These are phyloP conservation scores for Sporothrix mexicana DNA, from an alignment of 2,329 filamentous ascomycete species.

Conservation along the genomic window DNA sequence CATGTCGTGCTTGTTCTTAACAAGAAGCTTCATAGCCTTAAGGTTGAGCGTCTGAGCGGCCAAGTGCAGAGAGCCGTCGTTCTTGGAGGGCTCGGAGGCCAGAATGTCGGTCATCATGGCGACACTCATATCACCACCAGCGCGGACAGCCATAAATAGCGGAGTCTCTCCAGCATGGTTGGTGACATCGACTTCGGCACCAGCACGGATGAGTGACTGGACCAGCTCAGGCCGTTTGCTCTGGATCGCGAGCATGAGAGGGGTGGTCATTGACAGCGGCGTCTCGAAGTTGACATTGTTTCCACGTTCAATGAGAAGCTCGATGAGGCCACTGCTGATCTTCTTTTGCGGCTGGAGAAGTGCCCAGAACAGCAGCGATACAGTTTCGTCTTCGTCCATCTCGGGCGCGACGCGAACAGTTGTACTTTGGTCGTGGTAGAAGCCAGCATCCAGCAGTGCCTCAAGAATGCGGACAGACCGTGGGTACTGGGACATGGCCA, in stretches of 20 bases:
- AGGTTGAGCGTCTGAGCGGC: conserved; percentile 65
- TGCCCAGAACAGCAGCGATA: conserved; percentile 66
- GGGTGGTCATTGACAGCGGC: conserved; percentile 58
- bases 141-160: conserved; percentile 63
- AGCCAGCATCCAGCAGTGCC: conserved; percentile 61
- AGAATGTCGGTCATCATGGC: conserved; percentile 62
- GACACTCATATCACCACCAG: conserved; percentile 59
- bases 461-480: conserved; percentile 59
- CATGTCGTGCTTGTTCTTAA: conserved; percentile 65
- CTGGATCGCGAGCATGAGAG: conserved; percentile 65
- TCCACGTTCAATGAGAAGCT: conserved; percentile 59
- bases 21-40: conserved; percentile 60
- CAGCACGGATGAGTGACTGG: conserved; percentile 60
- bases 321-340: conserved; percentile 63
- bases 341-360: conserved; percentile 67
- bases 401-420: conserved; percentile 52
- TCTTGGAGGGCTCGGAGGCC: conserved; percentile 60
- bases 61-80: conserved; percentile 72
- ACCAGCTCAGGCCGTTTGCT: conserved; percentile 63
- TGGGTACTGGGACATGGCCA: conserved; percentile 61
- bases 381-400: conserved; percentile 55
- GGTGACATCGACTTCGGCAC: conserved; percentile 63
- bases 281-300: conserved; percentile 65
- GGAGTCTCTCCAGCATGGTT: conserved; percentile 65
- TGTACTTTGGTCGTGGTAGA: conserved; percentile 63